Conservation (phyloP, 371 early-diverging fungal genomes). For the Syncephalastrum monosporum region DNA sequence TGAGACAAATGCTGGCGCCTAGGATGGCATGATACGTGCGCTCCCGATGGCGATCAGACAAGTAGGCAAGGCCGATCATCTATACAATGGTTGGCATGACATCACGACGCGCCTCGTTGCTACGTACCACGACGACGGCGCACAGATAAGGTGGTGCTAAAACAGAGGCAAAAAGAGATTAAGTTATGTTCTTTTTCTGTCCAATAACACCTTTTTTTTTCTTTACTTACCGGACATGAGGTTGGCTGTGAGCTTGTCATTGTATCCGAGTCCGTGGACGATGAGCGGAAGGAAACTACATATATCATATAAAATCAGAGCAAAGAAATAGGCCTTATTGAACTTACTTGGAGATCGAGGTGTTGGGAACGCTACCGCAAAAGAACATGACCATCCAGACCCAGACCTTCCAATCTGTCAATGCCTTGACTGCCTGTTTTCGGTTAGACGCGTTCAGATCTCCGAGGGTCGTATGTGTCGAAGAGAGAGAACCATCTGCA, state of each 20-base stretch:
- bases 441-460: slow-evolving; percentile 39
- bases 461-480: slow-evolving; percentile 27
- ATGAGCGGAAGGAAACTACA: slow-evolving; percentile 42
- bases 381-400: slow-evolving; percentile 53
- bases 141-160: slow-evolving; percentile 48
- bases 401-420: slow-evolving; percentile 50
- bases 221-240: slow-evolving; percentile 40
- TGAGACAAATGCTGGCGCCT: slow-evolving; percentile 33
- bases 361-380: slow-evolving; percentile 49
- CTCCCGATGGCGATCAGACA: slow-evolving; percentile 36
- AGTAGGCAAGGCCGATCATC: slow-evolving; percentile 42
- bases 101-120: not conserved
- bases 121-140: slow-evolving; percentile 41
- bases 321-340: not conserved
- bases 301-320: not conserved
- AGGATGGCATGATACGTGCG: slow-evolving; percentile 42
- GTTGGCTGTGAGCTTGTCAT: slow-evolving; percentile 43
- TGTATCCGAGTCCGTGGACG: slow-evolving; percentile 45
- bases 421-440: slow-evolving; percentile 34
- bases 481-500: slow-evolving; percentile 5
- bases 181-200: no score
- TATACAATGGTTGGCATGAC: slow-evolving; percentile 2
- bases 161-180: not conserved
- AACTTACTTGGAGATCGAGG: slow-evolving; percentile 46
- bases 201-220: not conserved